Evolutionary conservation across 306 rosid species (phyloP), one percentile per base, ranked within the genome.

Genomic region (Senna siamea): DNA sequence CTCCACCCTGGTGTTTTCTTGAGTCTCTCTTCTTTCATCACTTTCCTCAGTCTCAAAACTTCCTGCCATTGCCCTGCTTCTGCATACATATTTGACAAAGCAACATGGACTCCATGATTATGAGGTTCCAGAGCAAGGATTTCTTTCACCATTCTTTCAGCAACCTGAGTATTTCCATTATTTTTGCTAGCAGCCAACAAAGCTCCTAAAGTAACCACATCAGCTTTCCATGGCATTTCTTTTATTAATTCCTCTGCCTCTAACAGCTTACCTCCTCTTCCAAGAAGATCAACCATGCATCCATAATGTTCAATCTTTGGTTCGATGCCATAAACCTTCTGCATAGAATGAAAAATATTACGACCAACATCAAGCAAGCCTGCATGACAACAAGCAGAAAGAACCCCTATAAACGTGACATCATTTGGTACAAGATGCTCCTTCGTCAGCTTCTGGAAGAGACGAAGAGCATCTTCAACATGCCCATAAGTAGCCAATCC

Each of bases 41-140:
- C 30, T 76, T 82, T 82, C 77, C 89, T 82, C 60, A 76, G 41
- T 70, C 71, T 82, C 70, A 76, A 76, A 10, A 85, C 89, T 56
- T 79, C 78, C 53, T 79, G 82, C 89, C 89, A 85, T 9, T 64
- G 76, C 67, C 84, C 86, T 56, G 89, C 79, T 72, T 82, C 89
- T 9, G 86, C 89, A 50, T 85, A 76, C 78, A 85, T 85, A 76
- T 85, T 85, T 15, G 89, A 85, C 84, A 82, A 51, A 65, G 83
- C 78, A 69, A 82, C 80, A 64, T 58, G 81, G 55, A 76, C 84
- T 30, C 82, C 84, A 18, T 85, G 82, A 69, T 82, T 82, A 38
- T 64, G 82, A 60, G 86, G 86, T 50, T 85, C 86, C 37, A 85
- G 51, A 73, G 72, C 63, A 69, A 85, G 73, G 66, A 85, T 79